These are phyloP conservation scores for Gynandropsis gynandra DNA, from an alignment of 345 rosid species.

Conservation along the genomic window DNA sequence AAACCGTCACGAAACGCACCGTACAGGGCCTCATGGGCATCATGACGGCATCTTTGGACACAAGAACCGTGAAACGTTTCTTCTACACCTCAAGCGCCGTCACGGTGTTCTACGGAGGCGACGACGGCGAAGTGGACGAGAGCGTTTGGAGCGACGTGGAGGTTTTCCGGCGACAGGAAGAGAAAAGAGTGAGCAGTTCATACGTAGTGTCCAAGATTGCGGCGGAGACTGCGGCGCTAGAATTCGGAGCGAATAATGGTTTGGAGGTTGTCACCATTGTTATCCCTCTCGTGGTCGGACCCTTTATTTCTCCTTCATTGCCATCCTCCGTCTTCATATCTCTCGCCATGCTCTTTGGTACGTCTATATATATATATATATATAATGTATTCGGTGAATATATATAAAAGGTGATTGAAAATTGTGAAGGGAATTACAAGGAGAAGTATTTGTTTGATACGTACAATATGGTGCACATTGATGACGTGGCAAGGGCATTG, in stretches of 20 bases:
- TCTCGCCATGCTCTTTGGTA: slow-evolving; percentile 37
- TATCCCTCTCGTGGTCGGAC: slow-evolving; percentile 40
- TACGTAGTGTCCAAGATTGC: slow-evolving; percentile 34
- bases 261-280: slow-evolving; percentile 40
- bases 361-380: too few species aligned
- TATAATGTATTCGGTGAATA: too few species aligned
- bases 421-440: slow-evolving; percentile 18
- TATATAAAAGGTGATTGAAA: too few species aligned
- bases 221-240: slow-evolving; percentile 36
- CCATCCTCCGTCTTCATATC: slow-evolving; percentile 33
- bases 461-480: slow-evolving; percentile 38
- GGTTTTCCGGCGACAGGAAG: slow-evolving; percentile 23
- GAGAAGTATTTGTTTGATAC: slow-evolving; percentile 22
- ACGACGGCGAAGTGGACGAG: slow-evolving; percentile 26
- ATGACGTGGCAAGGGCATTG: slow-evolving; percentile 48
- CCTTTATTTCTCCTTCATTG: slow-evolving; percentile 41
- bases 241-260: slow-evolving; percentile 32
- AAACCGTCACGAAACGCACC: slow-evolving; percentile 36
- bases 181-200: slow-evolving; percentile 22
- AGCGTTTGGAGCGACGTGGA: slow-evolving; percentile 29
- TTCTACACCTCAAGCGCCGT: slow-evolving; percentile 57
- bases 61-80: slow-evolving; percentile 48
- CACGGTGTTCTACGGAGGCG: slow-evolving; percentile 23
- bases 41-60: slow-evolving; percentile 39
- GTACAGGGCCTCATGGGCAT: slow-evolving; percentile 46